Percentiles rank a stretch among this genome's conserved stretches.
These are phyloP conservation scores for Aspergillus aculeatinus DNA, from an alignment of 2,329 filamentous ascomycete genomes.

Conservation along the genomic window DNA sequence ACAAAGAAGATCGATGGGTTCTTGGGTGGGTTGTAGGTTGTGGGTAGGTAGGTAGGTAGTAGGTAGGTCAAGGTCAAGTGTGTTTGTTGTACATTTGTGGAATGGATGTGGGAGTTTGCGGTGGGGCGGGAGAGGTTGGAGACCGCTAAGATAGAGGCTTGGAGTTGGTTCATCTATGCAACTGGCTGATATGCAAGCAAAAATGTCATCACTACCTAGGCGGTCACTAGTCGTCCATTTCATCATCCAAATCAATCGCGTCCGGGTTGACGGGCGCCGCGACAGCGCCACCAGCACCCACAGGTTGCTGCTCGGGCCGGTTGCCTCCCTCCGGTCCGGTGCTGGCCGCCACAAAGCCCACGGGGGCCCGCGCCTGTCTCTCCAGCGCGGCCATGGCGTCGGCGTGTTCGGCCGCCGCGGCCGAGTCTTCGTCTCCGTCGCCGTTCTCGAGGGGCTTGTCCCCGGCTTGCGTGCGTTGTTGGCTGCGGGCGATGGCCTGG, in stretches of 20 bases:
- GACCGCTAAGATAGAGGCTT: too few relatives aligned
- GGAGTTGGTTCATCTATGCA: neutral
- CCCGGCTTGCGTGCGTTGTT: conserved; percentile 53
- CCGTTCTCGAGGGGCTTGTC: conserved; percentile 29
- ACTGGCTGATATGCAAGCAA: neutral
- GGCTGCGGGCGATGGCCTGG: conserved; percentile 81
- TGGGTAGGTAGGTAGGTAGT: too few relatives aligned
- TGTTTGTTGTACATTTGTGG: too few relatives aligned
- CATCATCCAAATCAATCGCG: conserved; percentile 76
- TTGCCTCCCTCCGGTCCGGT: conserved; percentile 67
- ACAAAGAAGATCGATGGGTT: too few relatives aligned
- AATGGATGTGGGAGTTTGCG: too few relatives aligned
- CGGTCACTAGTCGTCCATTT: conserved; percentile 37
- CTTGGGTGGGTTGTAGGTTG: too few relatives aligned
- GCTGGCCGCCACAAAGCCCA: conserved; percentile 87
- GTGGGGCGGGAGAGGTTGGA: too few relatives aligned
- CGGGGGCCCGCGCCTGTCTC: conserved; percentile 80
- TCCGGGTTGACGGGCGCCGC: conserved; percentile 68
- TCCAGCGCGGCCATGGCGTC: conserved; percentile 92
- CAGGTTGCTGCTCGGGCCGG: conserved; percentile 31
- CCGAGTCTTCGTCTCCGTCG: conserved; percentile 46
- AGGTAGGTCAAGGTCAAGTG: too few relatives aligned
- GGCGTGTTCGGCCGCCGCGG: conserved; percentile 50
- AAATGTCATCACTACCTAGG: too few relatives aligned
- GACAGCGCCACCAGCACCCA: conserved; percentile 31